These are phyloP conservation scores for Lichtheimia hyalospora DNA, from an alignment of 371 early-diverging fungal species.

Conservation along the genomic window DNA sequence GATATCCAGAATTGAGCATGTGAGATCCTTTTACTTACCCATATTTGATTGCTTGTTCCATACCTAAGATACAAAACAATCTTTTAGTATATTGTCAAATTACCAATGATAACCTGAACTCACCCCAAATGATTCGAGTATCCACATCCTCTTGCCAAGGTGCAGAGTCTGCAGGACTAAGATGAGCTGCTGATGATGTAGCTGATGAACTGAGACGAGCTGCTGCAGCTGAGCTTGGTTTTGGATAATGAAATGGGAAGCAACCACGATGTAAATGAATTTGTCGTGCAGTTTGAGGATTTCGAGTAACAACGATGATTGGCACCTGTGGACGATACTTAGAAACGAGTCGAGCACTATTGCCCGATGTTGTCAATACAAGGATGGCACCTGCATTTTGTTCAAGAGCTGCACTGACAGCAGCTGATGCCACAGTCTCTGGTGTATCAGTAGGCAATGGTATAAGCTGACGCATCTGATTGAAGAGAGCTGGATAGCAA, in stretches of 20 bases:
- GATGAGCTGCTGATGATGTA: constrained; percentile 22
- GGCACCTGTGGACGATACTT: constrained; percentile 95
- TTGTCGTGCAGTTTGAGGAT: constrained; percentile 85
- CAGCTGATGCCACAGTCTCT: constrained; percentile 93
- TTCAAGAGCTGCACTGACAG: constrained; percentile 87
- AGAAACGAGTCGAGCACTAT: constrained; percentile 88
- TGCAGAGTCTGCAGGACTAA: constrained; percentile 48
- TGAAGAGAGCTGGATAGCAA: constrained; percentile 78
- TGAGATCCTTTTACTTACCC: constrained; percentile 19
- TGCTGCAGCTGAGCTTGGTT: constrained; percentile 42
- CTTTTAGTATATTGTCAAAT: background rate
- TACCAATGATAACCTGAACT: constrained; percentile 13
- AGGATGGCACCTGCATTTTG: constrained; percentile 88
- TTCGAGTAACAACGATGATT: constrained; percentile 89
- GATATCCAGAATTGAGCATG: background rate
- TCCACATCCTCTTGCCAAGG: constrained; percentile 91
- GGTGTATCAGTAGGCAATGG: constrained; percentile 77
- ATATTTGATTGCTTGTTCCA: constrained; percentile 70
- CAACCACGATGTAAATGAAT: constrained; percentile 88
- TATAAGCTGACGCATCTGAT: constrained; percentile 78
- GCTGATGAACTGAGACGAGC: constrained; percentile 16
- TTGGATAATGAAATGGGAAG: constrained; percentile 85
- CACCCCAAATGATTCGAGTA: constrained; percentile 71
- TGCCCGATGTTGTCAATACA: constrained; percentile 78
- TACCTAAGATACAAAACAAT: constrained; percentile 5